Evolutionary conservation across 371 early-diverging fungal genomes (phyloP).

Genomic region (Mucor saturninus): DNA sequence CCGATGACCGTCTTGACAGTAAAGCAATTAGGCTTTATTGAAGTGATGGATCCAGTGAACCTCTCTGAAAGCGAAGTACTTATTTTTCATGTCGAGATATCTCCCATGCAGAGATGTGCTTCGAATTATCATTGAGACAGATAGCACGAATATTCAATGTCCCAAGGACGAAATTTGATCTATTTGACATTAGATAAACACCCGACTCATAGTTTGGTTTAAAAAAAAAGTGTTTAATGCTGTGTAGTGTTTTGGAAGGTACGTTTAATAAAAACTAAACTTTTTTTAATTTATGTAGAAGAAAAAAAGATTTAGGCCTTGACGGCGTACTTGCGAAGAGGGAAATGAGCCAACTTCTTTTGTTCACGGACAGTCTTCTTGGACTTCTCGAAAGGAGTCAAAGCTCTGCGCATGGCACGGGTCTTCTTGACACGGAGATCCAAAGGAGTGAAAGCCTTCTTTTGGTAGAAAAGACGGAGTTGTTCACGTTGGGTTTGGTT

Average conservation of each 20-base stretch:
- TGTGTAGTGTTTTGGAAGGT: not conserved
- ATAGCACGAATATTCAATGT: no score
- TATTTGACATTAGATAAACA: no score
- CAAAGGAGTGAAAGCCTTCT: conserved; percentile 90
- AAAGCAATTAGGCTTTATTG: no score
- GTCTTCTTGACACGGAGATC: conserved; percentile 97
- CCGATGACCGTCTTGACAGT: no score
- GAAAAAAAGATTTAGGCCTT: conserved; percentile 70
- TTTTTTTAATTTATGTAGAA: not conserved
- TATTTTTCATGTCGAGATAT: no score
- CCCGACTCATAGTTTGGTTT: not conserved
- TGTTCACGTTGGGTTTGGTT: conserved; percentile 87
- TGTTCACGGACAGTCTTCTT: conserved; percentile 77
- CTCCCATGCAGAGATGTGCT: no score
- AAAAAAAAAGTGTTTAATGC: not conserved
- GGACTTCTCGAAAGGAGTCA: conserved; percentile 79
- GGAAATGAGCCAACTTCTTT: conserved; percentile 88
- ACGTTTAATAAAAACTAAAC: not conserved
- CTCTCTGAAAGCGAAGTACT: no score
- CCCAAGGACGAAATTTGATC: no score
- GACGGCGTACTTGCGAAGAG: conserved; percentile 84
- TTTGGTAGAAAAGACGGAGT: conserved; percentile 83
- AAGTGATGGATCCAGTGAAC: no score
- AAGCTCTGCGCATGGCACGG: conserved; percentile 94
- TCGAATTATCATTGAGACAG: no score